Percentiles rank a stretch among this genome's conserved stretches.
These are phyloP conservation scores for Lonicera japonica DNA, from an alignment of 129 eudicot genomes.

Conservation along the genomic window DNA sequence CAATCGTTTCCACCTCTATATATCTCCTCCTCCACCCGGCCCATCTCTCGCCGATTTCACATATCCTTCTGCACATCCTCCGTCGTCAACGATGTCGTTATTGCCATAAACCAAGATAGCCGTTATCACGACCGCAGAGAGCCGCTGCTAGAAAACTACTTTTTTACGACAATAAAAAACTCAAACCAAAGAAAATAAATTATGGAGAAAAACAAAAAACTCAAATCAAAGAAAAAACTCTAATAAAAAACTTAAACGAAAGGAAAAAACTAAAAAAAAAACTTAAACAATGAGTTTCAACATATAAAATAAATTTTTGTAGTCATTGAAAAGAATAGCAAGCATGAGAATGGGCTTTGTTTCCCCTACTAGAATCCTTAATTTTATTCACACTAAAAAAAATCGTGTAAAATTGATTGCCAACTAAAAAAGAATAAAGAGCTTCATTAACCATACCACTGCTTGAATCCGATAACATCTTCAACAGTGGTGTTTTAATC, in stretches of 20 bases:
- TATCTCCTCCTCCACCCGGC: conserved; percentile 64
- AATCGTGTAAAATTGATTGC: conserved; percentile 19
- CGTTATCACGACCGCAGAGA: neutral
- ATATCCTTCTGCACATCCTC: too few relatives aligned
- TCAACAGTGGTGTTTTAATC: conserved; percentile 48
- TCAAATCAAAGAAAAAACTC: too few relatives aligned
- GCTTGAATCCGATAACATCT: conserved; percentile 58
- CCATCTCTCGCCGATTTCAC: conserved; percentile 33
- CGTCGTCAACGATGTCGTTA: conserved; percentile 33
- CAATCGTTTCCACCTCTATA: conserved; percentile 51
- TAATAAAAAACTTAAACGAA: too few relatives aligned
- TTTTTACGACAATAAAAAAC: too few relatives aligned
- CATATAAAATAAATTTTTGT: neutral
- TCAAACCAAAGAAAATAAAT: too few relatives aligned
- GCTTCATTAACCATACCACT: conserved; percentile 82
- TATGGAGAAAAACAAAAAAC: too few relatives aligned
- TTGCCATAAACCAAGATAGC: neutral
- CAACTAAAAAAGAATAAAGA: conserved; percentile 19
- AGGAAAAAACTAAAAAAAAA: too few relatives aligned
- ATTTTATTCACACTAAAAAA: neutral
- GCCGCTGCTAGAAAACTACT: too few relatives aligned
- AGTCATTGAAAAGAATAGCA: neutral
- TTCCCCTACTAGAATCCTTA: conserved; percentile 22
- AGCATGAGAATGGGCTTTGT: conserved; percentile 17
- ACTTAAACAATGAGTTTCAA: too few relatives aligned